Evolutionary conservation across 2,329 filamentous ascomycete genomes (phyloP), one percentile per base, ranked within the genome.

Genomic region (Trichoderma oligosporum): DNA sequence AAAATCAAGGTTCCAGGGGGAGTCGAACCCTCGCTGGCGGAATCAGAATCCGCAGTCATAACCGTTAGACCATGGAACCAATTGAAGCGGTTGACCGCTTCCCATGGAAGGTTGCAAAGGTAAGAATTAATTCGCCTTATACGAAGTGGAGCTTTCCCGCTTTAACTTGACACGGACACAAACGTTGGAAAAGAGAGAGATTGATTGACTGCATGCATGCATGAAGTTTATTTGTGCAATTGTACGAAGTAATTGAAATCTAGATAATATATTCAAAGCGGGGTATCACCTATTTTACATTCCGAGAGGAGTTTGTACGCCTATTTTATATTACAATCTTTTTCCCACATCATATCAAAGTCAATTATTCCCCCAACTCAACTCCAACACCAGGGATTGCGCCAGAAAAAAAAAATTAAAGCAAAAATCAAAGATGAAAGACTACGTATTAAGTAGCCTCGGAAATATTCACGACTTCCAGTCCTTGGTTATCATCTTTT

Each of bases 401-500:
- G n/a, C n/a, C n/a, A n/a, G n/a, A n/a, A n/a, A n/a, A n/a, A n/a
- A 20, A 36, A 45, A 36, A 38, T 39, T 33, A 4, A 25, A 18
- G 31, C 14, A 2, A n/a, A 27, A n/a, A n/a, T n/a, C n/a, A n/a
- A n/a, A n/a, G n/a, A n/a, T n/a, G n/a, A n/a, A n/a, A n/a, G n/a
- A n/a, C n/a, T n/a, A n/a, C n/a, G n/a, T 24, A 20, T 58, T 25
- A 47, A 29, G 31, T 24, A 35, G 39, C 18, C 31, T 54, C 64
- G 7, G 66, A 54, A 24, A 65, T 58, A 44, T 63, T 60, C 4
- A 64, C 39, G 20, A 89, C 77, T 36, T 82, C 78, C 54, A 91
- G 70, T 0, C 81, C 82, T 39, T 78, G 74, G 31, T 78, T 80
- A 59, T 85, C 83, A 11, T 82, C 80, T 53, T 83, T 86, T 58